Percentiles rank a stretch among this genome's conserved stretches.
These are phyloP conservation scores for Cucurbita ficifolia DNA, from an alignment of 306 rosid genomes.

Conservation along the genomic window DNA sequence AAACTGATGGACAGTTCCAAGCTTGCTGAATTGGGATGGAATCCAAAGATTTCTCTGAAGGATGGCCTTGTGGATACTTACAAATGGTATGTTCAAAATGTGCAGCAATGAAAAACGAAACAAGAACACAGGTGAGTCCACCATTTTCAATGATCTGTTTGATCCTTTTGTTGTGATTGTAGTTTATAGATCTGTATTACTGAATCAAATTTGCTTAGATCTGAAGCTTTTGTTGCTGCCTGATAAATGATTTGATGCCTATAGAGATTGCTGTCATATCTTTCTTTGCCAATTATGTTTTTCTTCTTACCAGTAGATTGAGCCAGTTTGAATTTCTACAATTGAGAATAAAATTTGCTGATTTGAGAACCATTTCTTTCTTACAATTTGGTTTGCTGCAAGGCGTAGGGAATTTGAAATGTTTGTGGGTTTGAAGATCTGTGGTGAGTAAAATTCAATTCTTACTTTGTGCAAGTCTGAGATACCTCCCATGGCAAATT, in stretches of 20 bases:
- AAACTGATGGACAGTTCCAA: constrained; percentile 89
- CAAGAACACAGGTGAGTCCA: not conserved
- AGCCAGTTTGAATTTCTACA: not conserved
- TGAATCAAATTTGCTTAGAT: not conserved
- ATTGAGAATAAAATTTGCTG: not conserved
- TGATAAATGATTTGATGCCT: not conserved
- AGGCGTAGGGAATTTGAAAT: not conserved
- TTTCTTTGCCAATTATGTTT: not conserved
- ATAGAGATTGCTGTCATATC: not conserved
- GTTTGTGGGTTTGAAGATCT: not conserved
- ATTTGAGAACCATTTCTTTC: not conserved
- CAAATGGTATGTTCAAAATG: constrained; percentile 75
- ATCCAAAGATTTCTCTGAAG: constrained; percentile 67
- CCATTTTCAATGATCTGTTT: not conserved
- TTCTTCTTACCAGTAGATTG: not conserved
- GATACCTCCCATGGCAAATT: not conserved
- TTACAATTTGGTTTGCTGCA: no score
- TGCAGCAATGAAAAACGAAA: constrained; percentile 27
- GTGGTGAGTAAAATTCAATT: not conserved
- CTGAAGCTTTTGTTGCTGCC: not conserved
- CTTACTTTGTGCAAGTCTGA: not conserved
- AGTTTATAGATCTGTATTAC: not conserved
- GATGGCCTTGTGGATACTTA: constrained; percentile 87
- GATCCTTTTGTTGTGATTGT: constrained; percentile 1
- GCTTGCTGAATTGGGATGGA: constrained; percentile 71